Evolutionary conservation across 805 yeast species (phyloP).

Genomic region (Wickerhamomyces xylosicus): DNA sequence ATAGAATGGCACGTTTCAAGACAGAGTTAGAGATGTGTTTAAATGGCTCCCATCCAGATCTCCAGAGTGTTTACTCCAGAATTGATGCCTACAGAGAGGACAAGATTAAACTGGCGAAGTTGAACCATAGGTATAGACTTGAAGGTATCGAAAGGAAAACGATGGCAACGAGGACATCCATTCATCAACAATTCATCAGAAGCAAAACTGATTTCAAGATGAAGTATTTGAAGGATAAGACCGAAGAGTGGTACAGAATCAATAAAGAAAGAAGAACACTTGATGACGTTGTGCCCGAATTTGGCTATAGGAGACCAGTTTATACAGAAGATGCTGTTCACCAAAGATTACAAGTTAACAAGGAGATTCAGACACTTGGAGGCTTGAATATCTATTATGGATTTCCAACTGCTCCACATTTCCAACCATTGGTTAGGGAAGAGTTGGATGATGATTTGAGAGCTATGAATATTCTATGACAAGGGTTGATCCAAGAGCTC

Average conservation of each 20-base stretch:
- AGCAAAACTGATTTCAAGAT: conserved; percentile 56
- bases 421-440: conserved; percentile 54
- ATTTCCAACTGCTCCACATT: conserved; percentile 73
- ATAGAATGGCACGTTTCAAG: conserved; percentile 65
- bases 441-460: conserved; percentile 67
- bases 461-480: conserved; percentile 31
- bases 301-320: conserved; percentile 30
- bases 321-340: conserved; percentile 41
- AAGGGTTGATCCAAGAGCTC: background rate
- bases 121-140: conserved; percentile 52
- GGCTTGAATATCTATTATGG: conserved; percentile 63
- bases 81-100: conserved; percentile 68
- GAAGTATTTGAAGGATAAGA: conserved; percentile 57
- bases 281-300: conserved; percentile 49
- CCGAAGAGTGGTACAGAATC: conserved; percentile 84
- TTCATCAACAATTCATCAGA: conserved; percentile 77
- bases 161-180: conserved; percentile 61
- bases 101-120: conserved; percentile 41
- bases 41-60: conserved; percentile 87
- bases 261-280: conserved; percentile 78
- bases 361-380: conserved; percentile 59
- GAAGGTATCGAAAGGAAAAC: conserved; percentile 76
- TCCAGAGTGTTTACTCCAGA: conserved; percentile 58
- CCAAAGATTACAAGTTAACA: conserved; percentile 54
- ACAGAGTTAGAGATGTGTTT: conserved; percentile 81